Evolutionary conservation across 2,329 filamentous ascomycete genomes (phyloP).

Genomic region (Aureobasidium pullulans): DNA sequence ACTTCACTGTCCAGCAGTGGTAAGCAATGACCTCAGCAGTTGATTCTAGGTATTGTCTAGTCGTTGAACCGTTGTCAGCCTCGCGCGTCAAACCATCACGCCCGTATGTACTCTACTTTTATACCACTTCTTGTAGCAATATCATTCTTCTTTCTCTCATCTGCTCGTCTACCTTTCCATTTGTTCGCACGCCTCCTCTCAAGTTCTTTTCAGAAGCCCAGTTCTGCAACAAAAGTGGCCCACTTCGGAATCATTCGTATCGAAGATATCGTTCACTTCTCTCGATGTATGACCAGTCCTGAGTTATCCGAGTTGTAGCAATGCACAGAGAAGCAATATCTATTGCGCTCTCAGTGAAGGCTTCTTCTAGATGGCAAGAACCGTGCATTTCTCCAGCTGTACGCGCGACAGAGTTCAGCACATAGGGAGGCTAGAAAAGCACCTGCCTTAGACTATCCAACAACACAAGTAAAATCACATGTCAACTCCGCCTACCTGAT

Average conservation of each 20-base stretch:
- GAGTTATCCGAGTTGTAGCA: too few species aligned
- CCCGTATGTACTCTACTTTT: slow-evolving; percentile 1
- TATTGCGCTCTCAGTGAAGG: too few species aligned
- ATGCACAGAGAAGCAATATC: too few species aligned
- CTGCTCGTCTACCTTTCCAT: not conserved
- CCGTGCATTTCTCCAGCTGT: too few species aligned
- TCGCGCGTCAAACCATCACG: not conserved
- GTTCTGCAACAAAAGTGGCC: too few species aligned
- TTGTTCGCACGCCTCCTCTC: not conserved
- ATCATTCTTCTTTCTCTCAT: not conserved
- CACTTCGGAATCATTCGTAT: not conserved
- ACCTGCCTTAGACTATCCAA: not conserved
- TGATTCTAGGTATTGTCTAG: too few species aligned
- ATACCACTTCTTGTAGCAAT: slow-evolving; percentile 13
- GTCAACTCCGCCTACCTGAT: not conserved
- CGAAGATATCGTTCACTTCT: not conserved
- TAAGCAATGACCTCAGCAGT: too few species aligned
- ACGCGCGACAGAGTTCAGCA: too few species aligned
- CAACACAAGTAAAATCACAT: not conserved
- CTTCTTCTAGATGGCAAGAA: too few species aligned
- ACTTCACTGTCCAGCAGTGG: too few species aligned
- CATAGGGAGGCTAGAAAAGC: not conserved
- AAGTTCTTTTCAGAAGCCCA: too few species aligned
- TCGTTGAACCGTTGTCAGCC: not conserved
- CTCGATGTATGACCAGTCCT: too few species aligned